These are phyloP conservation scores for Nemania diffusa DNA, from an alignment of 2,329 filamentous ascomycete species.

Conservation along the genomic window DNA sequence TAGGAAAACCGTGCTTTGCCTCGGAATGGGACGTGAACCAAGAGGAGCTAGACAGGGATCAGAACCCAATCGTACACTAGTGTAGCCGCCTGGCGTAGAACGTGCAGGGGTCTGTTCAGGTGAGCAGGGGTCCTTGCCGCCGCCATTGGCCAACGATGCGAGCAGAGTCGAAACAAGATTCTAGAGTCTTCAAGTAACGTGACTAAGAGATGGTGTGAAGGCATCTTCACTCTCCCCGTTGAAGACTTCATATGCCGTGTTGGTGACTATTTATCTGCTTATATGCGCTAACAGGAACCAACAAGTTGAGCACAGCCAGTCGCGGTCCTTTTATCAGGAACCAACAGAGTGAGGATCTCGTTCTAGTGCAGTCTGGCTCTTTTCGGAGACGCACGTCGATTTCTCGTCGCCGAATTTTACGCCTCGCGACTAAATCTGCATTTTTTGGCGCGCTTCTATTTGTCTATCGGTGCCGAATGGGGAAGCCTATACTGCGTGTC, in stretches of 20 bases:
- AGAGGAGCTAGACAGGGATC: slow-evolving; percentile 33
- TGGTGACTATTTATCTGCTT: slow-evolving; percentile 3
- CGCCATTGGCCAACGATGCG: slow-evolving; percentile 44
- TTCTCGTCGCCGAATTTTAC: neutral
- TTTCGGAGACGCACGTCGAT: too few species aligned
- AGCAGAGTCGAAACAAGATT: slow-evolving; percentile 40
- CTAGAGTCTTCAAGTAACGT: slow-evolving; percentile 46
- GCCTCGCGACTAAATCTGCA: slow-evolving; percentile 35
- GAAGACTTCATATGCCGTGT: slow-evolving; percentile 30
- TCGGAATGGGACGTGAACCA: slow-evolving; percentile 42
- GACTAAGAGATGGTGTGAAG: slow-evolving; percentile 46
- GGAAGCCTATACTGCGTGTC: slow-evolving; percentile 38
- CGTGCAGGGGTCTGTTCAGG: slow-evolving; percentile 45
- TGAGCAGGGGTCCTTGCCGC: slow-evolving; percentile 45
- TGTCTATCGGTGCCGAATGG: slow-evolving; percentile 19
- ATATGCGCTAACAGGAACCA: neutral
- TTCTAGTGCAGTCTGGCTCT: neutral
- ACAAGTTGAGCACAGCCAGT: neutral
- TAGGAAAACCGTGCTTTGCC: slow-evolving; percentile 14
- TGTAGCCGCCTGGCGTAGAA: slow-evolving; percentile 41
- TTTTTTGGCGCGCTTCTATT: slow-evolving; percentile 26
- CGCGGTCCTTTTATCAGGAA: neutral
- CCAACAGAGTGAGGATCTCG: slow-evolving; percentile 8
- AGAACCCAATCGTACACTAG: slow-evolving; percentile 43
- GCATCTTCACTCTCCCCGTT: slow-evolving; percentile 35